Percentiles rank a stretch among this genome's conserved stretches.
Evolutionary conservation across 176 grass and related monocot genomes (phyloP).

Genomic region (Triticum timopheevii): DNA sequence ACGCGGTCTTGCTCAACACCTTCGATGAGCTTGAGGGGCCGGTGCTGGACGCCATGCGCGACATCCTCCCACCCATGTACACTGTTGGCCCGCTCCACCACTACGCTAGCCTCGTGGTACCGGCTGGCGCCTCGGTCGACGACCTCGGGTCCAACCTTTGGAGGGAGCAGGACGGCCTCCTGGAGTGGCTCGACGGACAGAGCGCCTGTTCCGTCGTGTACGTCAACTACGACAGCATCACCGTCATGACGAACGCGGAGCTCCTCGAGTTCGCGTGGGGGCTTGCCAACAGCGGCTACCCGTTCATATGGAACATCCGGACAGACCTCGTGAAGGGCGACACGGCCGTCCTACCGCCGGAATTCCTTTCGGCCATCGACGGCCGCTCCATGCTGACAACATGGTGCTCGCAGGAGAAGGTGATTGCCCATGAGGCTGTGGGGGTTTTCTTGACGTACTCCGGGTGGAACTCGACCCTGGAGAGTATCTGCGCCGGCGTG

Average conservation of each 20-base stretch:
- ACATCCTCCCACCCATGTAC: constrained; percentile 23
- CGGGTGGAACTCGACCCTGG: constrained; percentile 10
- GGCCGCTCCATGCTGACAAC: constrained; percentile 39
- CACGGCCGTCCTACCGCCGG: constrained; percentile 24
- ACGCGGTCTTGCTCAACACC: constrained; percentile 12
- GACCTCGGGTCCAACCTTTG: constrained; percentile 47
- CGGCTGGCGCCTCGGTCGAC: not conserved
- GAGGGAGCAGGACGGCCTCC: constrained; percentile 39
- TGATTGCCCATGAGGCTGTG: constrained; percentile 39
- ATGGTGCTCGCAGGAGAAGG: constrained; percentile 68
- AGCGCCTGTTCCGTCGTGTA: constrained; percentile 5
- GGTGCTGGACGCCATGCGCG: constrained; percentile 27
- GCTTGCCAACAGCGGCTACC: constrained; percentile 34
- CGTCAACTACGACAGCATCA: too few relatives aligned
- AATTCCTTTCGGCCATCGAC: constrained; percentile 22
- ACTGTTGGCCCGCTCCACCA: constrained; percentile 46
- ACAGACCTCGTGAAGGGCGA: constrained; percentile 39
- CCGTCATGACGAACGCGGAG: constrained; percentile 32
- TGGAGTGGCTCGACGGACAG: constrained; percentile 39
- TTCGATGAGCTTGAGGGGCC: constrained; percentile 33
- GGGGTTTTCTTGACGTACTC: constrained; percentile 42
- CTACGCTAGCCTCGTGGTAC: not conserved
- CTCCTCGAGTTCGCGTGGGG: constrained; percentile 65
- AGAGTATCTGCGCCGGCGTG: constrained; percentile 48
- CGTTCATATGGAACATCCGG: constrained; percentile 57